These are phyloP conservation scores for Gloeostereum incarnatum DNA, from an alignment of 768 basidiomycete species.

Conservation along the genomic window DNA sequence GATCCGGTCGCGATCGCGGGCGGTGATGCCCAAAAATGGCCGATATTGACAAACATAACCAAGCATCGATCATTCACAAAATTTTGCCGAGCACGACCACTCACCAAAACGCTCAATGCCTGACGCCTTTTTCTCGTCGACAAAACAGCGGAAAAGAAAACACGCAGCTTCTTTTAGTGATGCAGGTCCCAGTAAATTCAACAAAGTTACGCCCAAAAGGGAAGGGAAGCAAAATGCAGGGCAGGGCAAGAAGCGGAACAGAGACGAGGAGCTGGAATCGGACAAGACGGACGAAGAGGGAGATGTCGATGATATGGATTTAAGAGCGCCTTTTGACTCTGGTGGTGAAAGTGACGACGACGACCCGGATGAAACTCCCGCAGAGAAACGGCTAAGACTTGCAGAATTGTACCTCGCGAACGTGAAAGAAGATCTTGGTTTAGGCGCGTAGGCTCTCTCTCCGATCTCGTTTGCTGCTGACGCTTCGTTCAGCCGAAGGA, in stretches of 20 bases:
- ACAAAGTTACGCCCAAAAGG: constrained; percentile 16
- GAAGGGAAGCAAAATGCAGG: constrained; percentile 7
- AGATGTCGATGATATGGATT: constrained; percentile 67
- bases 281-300: constrained; percentile 48
- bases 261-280: constrained; percentile 60
- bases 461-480: not conserved
- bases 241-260: constrained; percentile 3
- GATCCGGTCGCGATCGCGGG: too few species aligned
- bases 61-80: too few species aligned
- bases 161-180: constrained; percentile 27
- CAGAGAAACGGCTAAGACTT: constrained; percentile 84
- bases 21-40: too few species aligned
- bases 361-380: constrained; percentile 83
- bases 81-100: too few species aligned
- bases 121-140: constrained; percentile 70
- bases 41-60: too few species aligned
- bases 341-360: constrained; percentile 64
- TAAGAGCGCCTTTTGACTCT: constrained; percentile 28
- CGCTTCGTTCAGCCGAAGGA: constrained; percentile 50
- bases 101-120: too few species aligned
- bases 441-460: constrained; percentile 36
- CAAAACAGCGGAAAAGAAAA: constrained; percentile 56
- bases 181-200: constrained; percentile 17
- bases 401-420: constrained; percentile 86
- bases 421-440: constrained; percentile 52